Conservation (phyloP, 1,284 basidiomycete genomes). For the Volvariella volvacea region DNA sequence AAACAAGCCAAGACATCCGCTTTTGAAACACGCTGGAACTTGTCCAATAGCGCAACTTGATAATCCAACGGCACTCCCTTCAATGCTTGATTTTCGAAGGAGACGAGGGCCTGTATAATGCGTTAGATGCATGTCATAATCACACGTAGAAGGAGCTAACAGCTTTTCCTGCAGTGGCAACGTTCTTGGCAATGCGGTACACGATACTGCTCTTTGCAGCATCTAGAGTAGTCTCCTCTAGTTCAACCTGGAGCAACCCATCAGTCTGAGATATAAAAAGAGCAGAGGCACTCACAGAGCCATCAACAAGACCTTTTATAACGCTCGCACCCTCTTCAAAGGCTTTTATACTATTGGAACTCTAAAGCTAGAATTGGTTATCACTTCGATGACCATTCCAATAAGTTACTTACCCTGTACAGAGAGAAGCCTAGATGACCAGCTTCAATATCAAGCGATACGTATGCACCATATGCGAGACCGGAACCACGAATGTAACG, state of each 20-base stretch:
- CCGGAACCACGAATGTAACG: conserved; percentile 87
- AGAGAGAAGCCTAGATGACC: conserved; percentile 79
- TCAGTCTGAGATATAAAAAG: conserved; percentile 5
- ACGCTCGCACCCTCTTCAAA: conserved; percentile 79
- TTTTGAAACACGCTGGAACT: conserved; percentile 74
- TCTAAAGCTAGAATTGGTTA: conserved; percentile 35
- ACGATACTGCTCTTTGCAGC: conserved; percentile 91
- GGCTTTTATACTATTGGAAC: conserved; percentile 83
- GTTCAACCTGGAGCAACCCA: conserved; percentile 54
- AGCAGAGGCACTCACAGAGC: conserved; percentile 54
- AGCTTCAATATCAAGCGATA: conserved; percentile 75
- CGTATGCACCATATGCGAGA: conserved; percentile 88
- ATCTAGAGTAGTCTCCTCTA: conserved; percentile 83
- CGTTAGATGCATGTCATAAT: conserved; percentile 3
- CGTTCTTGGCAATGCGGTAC: conserved; percentile 73
- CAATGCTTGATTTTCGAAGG: conserved; percentile 84
- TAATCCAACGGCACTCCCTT: conserved; percentile 73
- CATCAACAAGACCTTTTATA: conserved; percentile 70
- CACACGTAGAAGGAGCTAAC: conserved; percentile 37
- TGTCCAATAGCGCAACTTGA: conserved; percentile 70
- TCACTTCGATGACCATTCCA: not conserved
- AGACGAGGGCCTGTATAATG: conserved; percentile 55
- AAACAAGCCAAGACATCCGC: conserved; percentile 71
- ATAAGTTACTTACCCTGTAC: conserved; percentile 72
- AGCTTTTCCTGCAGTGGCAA: conserved; percentile 81